phyloP scores from a whole-genome alignment of 2,329 filamentous ascomycete genomes.

The Alternaria sp. region DNA sequence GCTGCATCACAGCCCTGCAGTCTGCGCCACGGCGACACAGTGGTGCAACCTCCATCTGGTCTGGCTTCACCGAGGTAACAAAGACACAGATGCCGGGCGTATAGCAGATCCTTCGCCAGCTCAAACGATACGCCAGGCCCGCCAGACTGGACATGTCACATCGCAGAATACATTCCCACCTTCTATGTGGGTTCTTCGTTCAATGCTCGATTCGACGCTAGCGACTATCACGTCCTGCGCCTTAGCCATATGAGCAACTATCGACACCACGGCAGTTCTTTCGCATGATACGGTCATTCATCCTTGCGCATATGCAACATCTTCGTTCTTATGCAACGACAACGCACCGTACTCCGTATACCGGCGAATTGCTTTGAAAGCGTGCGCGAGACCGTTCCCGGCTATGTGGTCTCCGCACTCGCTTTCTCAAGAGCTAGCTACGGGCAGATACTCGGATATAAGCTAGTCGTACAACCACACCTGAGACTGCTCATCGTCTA shows the following conservation, averaged over 20 bases:
- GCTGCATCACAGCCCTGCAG: not conserved
- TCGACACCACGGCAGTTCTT: not conserved
- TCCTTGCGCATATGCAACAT: not conserved
- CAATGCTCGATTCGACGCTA: not conserved
- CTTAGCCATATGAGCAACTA: not conserved
- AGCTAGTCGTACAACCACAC: not conserved
- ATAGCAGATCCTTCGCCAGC: not conserved
- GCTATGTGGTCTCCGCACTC: not conserved
- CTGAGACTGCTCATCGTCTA: not conserved
- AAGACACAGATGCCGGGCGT: not conserved
- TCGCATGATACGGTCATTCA: not conserved
- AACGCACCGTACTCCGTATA: not conserved
- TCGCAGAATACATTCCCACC: not conserved
- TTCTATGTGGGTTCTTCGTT: not conserved
- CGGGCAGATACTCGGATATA: not conserved
- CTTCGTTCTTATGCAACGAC: not conserved
- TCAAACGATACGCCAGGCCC: not conserved
- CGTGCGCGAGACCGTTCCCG: not conserved
- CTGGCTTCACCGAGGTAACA: not conserved
- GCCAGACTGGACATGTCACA: not conserved
- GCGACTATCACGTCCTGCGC: not conserved
- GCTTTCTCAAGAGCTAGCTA: not conserved
- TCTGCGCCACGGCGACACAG: not conserved
- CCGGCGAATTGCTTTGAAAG: not conserved
- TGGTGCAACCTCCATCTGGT: not conserved